These are phyloP conservation scores for Pisolithus marmoratus DNA, from an alignment of 768 basidiomycete genomes.

Conservation along the genomic window DNA sequence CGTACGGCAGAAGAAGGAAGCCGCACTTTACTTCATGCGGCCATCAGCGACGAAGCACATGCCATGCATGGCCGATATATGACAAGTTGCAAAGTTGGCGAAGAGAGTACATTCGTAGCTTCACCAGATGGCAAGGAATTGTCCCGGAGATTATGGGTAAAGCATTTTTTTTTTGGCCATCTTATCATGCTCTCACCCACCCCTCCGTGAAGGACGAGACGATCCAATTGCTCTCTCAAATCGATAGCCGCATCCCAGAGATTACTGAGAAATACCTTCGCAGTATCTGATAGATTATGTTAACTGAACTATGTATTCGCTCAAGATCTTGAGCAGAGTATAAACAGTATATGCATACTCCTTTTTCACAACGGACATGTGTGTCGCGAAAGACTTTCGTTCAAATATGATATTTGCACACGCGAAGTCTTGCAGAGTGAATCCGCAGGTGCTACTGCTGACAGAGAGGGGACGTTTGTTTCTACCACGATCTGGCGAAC, in stretches of 20 bases:
- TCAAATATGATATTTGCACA: no score
- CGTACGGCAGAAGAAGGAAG: slow-evolving; percentile 31
- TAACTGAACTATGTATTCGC: no score
- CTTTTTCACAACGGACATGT: no score
- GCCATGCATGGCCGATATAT: slow-evolving; percentile 26
- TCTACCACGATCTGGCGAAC: no score
- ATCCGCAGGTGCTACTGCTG: no score
- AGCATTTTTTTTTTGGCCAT: slow-evolving; percentile 1
- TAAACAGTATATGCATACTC: no score
- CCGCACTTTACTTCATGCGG: slow-evolving; percentile 31
- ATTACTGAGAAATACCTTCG: background rate
- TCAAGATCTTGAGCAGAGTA: no score
- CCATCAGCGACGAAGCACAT: slow-evolving; percentile 20
- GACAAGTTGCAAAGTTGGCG: slow-evolving; percentile 18
- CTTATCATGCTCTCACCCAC: background rate
- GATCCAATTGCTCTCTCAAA: slow-evolving; percentile 17
- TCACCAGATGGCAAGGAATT: slow-evolving; percentile 25
- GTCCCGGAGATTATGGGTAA: slow-evolving; percentile 31
- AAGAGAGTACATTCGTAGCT: slow-evolving; percentile 29
- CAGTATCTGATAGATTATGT: no score
- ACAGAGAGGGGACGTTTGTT: no score
- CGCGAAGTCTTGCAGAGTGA: no score
- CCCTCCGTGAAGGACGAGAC: slow-evolving; percentile 21
- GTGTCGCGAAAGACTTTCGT: no score
- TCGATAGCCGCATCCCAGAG: slow-evolving; percentile 10